Evolutionary conservation across 225 moss, liverwort and hornwort genomes (phyloP).

Genomic region (Neckera pumila): DNA sequence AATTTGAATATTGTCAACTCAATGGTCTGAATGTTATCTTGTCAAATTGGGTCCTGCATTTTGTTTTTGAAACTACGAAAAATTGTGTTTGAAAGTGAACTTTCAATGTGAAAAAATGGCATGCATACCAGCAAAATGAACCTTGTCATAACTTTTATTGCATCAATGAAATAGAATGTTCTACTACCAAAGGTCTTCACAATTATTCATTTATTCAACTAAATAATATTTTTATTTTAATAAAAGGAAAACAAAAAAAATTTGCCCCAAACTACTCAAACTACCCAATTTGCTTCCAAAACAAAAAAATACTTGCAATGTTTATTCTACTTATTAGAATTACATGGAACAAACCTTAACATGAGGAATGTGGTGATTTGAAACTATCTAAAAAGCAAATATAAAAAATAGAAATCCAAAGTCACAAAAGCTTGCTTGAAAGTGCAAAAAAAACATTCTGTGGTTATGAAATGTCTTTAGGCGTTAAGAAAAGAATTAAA

Average conservation of each 20-base stretch:
- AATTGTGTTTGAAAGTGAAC: background rate
- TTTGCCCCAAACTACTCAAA: background rate
- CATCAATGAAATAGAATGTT: background rate
- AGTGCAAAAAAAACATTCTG: no score
- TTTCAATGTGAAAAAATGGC: background rate
- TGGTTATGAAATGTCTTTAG: background rate
- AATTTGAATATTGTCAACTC: background rate
- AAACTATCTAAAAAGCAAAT: background rate
- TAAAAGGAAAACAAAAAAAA: no score
- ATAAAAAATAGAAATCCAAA: background rate
- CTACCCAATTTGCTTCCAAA: background rate
- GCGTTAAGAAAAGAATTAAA: accelerated
- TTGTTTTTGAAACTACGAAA: background rate
- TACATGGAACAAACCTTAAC: no score
- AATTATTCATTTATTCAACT: background rate
- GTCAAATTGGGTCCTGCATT: background rate
- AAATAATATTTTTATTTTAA: background rate
- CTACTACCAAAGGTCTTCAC: background rate
- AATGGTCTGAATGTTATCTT: background rate
- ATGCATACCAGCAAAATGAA: background rate
- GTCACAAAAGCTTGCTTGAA: no score
- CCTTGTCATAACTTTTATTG: background rate
- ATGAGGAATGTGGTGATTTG: background rate
- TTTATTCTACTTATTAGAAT: no score
- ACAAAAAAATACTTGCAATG: no score